A percentile compares a stretch with the other conserved stretches of the same genome.
phyloP scores from a whole-genome alignment of 495 filamentous ascomycete genomes.

The Aspergillus olivimuriae region DNA sequence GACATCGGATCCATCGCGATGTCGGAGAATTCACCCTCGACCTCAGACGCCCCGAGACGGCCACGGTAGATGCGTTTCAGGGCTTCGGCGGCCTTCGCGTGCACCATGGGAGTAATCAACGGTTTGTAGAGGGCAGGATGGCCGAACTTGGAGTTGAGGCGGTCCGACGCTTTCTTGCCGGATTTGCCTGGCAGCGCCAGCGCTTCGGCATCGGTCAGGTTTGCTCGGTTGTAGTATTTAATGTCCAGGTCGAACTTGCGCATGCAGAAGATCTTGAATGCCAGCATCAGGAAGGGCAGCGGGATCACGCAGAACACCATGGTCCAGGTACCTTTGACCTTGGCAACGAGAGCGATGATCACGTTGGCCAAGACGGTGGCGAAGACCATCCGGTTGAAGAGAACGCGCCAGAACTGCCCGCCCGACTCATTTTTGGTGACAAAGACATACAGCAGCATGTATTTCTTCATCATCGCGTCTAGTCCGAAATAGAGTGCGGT shows the following conservation, averaged over 20 bases:
- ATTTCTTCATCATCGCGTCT: slow-evolving; percentile 90
- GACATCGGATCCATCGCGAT: slow-evolving; percentile 77
- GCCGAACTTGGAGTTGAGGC: slow-evolving; percentile 75
- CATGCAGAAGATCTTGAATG: slow-evolving; percentile 83
- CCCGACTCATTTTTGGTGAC: slow-evolving; percentile 94
- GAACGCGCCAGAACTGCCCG: slow-evolving; percentile 83
- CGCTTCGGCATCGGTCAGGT: slow-evolving; percentile 50
- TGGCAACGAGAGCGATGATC: slow-evolving; percentile 68
- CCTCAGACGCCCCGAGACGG: slow-evolving; percentile 58
- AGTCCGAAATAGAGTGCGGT: slow-evolving; percentile 85
- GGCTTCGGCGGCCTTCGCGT: slow-evolving; percentile 77
- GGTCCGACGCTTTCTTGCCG: slow-evolving; percentile 55
- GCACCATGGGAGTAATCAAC: slow-evolving; percentile 93
- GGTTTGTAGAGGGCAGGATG: slow-evolving; percentile 86
- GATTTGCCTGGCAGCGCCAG: slow-evolving; percentile 38
- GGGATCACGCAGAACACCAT: slow-evolving; percentile 66
- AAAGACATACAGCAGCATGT: slow-evolving; percentile 88
- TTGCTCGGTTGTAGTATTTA: slow-evolving; percentile 65
- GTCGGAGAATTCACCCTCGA: slow-evolving; percentile 62
- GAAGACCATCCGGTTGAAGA: slow-evolving; percentile 90
- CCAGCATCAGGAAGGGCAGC: slow-evolving; percentile 70
- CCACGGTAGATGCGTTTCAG: slow-evolving; percentile 77
- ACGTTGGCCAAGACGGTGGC: slow-evolving; percentile 72
- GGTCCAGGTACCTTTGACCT: slow-evolving; percentile 48
- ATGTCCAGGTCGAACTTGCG: slow-evolving; percentile 68